These are phyloP conservation scores for Lachancea cidri DNA, from an alignment of 805 yeast species.

Conservation along the genomic window DNA sequence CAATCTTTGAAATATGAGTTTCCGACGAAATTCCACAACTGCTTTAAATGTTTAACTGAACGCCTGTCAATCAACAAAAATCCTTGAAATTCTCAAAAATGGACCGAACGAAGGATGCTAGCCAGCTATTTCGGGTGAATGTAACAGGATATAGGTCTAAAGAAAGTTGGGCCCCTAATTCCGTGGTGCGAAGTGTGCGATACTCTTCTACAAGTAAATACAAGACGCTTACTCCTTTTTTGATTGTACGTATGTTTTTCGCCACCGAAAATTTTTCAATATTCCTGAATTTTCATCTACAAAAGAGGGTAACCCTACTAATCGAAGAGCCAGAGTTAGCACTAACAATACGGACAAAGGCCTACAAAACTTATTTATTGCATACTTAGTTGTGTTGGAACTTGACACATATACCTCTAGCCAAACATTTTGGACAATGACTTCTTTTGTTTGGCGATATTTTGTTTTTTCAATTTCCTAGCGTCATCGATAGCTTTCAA, in stretches of 20 bases:
- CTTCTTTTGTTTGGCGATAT: conserved; percentile 64
- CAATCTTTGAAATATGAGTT: neutral
- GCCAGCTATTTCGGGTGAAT: conserved; percentile 3
- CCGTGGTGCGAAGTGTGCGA: conserved; percentile 8
- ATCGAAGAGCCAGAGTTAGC: no score
- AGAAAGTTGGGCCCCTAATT: neutral
- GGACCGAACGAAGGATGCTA: neutral
- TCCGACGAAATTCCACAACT: neutral
- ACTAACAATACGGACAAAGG: no score
- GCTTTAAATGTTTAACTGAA: conserved; percentile 2
- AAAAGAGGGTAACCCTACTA: neutral
- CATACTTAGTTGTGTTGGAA: no score
- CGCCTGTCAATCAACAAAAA: conserved; percentile 7
- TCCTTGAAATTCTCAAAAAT: neutral
- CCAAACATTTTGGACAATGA: conserved; percentile 67
- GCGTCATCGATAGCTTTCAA: conserved; percentile 58
- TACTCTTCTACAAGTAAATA: conserved; percentile 3
- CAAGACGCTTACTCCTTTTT: neutral
- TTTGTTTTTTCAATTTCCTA: conserved; percentile 44
- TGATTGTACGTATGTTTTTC: conserved; percentile 3
- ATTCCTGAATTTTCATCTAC: no score
- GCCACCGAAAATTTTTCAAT: conserved; percentile 7
- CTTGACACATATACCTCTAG: no score
- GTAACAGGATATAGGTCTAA: neutral
- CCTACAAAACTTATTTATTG: no score